These are phyloP conservation scores for Lecanicillium sp. DNA, from an alignment of 2,329 filamentous ascomycete genomes.

Conservation along the genomic window DNA sequence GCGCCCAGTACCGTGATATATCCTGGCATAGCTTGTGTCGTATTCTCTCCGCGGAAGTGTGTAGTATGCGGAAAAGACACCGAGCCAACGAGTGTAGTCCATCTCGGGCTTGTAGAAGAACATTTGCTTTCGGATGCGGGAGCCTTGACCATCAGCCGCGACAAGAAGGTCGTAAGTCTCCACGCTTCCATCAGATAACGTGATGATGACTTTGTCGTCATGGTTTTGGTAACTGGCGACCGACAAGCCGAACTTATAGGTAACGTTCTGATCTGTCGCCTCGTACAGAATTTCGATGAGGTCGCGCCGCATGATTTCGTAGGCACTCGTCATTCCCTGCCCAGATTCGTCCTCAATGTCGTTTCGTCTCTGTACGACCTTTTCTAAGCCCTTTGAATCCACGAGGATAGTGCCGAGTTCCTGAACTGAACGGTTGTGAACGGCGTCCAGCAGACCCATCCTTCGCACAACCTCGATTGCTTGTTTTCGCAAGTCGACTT, in stretches of 20 bases:
- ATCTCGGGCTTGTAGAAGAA: constrained; percentile 5
- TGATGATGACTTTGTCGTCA: constrained; percentile 1
- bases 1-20: constrained; percentile 6
- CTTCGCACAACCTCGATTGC: constrained; percentile 26
- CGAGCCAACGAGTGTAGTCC: constrained; percentile 4
- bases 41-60: constrained; percentile 6
- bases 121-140: constrained; percentile 11
- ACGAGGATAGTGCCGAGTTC: constrained; percentile 42
- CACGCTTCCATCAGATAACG: constrained; percentile 34
- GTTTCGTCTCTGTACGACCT: constrained; percentile 10
- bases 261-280: constrained; percentile 19
- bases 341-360: constrained; percentile 32
- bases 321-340: constrained; percentile 42
- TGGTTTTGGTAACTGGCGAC: constrained; percentile 21
- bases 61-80: constrained; percentile 6
- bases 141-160: constrained; percentile 41
- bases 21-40: constrained; percentile 7
- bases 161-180: constrained; percentile 43
- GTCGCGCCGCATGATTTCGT: constrained; percentile 50
- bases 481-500: constrained; percentile 34
- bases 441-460: constrained; percentile 26
- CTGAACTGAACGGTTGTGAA: constrained; percentile 29
- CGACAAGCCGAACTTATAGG: constrained; percentile 21
- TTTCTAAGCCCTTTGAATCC: constrained; percentile 25
- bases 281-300: constrained; percentile 42